Percentiles rank a stretch among this genome's conserved stretches.
phyloP scores from a whole-genome alignment of 1,284 basidiomycete species.

The Xerocomus nothofagi region DNA sequence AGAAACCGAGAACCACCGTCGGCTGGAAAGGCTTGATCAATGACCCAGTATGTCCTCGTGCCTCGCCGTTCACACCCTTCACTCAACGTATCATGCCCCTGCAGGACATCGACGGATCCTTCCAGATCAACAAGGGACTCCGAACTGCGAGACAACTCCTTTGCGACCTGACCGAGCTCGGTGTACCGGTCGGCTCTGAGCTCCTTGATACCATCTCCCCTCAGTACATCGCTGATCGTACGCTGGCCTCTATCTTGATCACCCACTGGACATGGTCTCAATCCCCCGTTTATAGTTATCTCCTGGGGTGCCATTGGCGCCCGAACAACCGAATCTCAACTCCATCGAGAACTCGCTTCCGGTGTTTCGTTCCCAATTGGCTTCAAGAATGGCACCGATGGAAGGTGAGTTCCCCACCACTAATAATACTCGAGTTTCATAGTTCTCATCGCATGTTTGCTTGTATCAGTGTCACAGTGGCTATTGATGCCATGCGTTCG shows the following conservation, averaged over 20 bases:
- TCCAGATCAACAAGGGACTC: slow-evolving; percentile 96
- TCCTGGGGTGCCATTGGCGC: slow-evolving; percentile 99
- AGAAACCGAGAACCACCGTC: slow-evolving; percentile 88
- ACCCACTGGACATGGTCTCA: background rate
- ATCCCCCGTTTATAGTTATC: slow-evolving; percentile 49
- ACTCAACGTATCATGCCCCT: background rate
- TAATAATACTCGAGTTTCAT: background rate
- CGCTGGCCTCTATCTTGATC: slow-evolving; percentile 20
- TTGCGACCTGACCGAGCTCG: slow-evolving; percentile 84
- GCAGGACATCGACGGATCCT: slow-evolving; percentile 84
- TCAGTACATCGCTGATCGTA: slow-evolving; percentile 74
- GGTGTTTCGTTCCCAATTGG: slow-evolving; percentile 90
- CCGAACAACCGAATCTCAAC: slow-evolving; percentile 92
- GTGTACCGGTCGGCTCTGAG: slow-evolving; percentile 93
- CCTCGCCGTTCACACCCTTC: background rate
- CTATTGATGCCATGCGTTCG: slow-evolving; percentile 96
- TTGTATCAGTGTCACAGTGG: slow-evolving; percentile 56
- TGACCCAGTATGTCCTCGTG: slow-evolving; percentile 55
- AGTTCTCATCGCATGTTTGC: slow-evolving; percentile 13
- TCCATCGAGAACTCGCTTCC: slow-evolving; percentile 91
- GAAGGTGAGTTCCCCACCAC: slow-evolving; percentile 54
- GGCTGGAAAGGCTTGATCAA: slow-evolving; percentile 90
- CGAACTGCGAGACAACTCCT: slow-evolving; percentile 86
- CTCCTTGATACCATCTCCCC: slow-evolving; percentile 94
- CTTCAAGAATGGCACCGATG: slow-evolving; percentile 99